phyloP scores from a whole-genome alignment of 768 basidiomycete species.

The Tremella fuciformis region DNA sequence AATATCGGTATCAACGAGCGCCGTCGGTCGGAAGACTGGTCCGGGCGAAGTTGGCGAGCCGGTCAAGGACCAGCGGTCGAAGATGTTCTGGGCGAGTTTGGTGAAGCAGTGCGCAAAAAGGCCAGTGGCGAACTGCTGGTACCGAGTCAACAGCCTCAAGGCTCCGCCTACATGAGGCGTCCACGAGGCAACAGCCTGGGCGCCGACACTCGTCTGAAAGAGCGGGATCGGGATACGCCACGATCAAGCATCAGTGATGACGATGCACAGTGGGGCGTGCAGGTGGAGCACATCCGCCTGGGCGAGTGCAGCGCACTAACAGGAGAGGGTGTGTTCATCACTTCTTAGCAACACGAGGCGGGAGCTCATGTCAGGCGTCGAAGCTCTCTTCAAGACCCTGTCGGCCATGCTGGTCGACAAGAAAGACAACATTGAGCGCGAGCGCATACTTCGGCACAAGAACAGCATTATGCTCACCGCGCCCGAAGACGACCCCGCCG shows the following conservation, averaged over 20 bases:
- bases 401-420: conserved; percentile 35
- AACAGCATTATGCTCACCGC: conserved; percentile 42
- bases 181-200: conserved; percentile 38
- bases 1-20: conserved; percentile 11
- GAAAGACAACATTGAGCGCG: conserved; percentile 44
- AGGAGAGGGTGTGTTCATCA: conserved; percentile 36
- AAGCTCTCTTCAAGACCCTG: conserved; percentile 41
- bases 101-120: conserved; percentile 35
- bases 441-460: conserved; percentile 32
- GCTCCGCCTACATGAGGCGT: conserved; percentile 12
- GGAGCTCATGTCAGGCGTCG: conserved; percentile 30
- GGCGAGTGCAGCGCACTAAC: conserved; percentile 43
- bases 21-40: conserved; percentile 41
- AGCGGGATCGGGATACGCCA: conserved; percentile 13
- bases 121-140: conserved; percentile 32
- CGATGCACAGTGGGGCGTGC: conserved; percentile 33
- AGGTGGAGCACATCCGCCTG: conserved; percentile 38
- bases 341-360: background rate
- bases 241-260: conserved; percentile 16
- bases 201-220: conserved; percentile 29
- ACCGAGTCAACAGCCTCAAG: background rate
- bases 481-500: conserved; percentile 21
- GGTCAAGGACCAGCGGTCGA: conserved; percentile 41
- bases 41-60: conserved; percentile 34
- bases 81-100: conserved; percentile 41